Evolutionary conservation across 2,329 filamentous ascomycete species (phyloP), one percentile per base, ranked within the genome.

Genomic region (Dactylellina parvicollis): DNA sequence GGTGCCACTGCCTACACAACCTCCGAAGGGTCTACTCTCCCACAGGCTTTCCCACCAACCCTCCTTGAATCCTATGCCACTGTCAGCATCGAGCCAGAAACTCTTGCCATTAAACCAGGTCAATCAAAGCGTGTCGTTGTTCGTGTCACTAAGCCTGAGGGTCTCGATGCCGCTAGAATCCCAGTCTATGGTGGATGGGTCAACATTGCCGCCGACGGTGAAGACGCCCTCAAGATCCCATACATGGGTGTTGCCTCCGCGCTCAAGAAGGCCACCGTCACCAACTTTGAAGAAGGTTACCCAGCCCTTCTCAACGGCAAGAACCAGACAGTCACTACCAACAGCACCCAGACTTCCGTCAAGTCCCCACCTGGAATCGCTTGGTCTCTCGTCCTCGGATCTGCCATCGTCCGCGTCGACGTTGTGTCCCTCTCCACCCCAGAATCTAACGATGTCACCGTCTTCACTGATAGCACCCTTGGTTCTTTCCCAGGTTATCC

Each of bases 1-100:
- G 81, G 82, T 4, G 82, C 81, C 5, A 86, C 86, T 1, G 83
- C 83, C 60, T 88, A 87, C 78, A 85, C 86, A 0, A 83, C 81
- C 28, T 36, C 59, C 71, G 46, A 62, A 22, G 70, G 72, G 24
- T 75, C 56, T n/a, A 72, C 70, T 8, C 69, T 72, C 36, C 52
- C 76, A 10, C 72, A 76, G 18, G 28, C 47, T 24, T 77, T 76
- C 69, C 76, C 76, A 32, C 75, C 75, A 42, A 71, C 65, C 9
- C 74, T 77, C 24, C 66, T 75, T 18, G 70, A 77, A n/a, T 60
- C 44, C 20, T 74, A 75, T 42, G 75, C 76, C 30, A 40, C 59
- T 18, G 75, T 75, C 42, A 73, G 56, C 30, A 76, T 80, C 18
- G 73, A 76, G 50, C 75, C 78, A 1, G 71, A 78, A 0, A 77